Conservation (phyloP, 116 monocot genomes). For the Dioscorea cayenensis region DNA sequence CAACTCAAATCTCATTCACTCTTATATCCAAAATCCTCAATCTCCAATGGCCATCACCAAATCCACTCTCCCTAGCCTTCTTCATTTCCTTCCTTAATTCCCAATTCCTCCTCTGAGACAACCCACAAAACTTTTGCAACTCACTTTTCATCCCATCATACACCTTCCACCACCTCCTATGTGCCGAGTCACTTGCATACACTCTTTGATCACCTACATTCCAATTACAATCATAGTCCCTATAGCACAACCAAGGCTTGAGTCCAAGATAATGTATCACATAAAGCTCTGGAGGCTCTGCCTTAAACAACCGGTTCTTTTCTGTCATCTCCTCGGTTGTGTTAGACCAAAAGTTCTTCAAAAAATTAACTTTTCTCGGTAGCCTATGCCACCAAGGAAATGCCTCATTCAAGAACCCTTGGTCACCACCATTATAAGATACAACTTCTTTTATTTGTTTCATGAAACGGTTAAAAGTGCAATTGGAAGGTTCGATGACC, state of each 20-base stretch:
- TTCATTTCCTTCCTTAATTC: slow-evolving; percentile 16
- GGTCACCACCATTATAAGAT: slow-evolving; percentile 73
- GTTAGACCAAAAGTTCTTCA: slow-evolving; percentile 39
- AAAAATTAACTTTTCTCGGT: slow-evolving; percentile 27
- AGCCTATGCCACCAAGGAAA: slow-evolving; percentile 70
- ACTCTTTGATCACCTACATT: slow-evolving; percentile 14
- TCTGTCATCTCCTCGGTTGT: slow-evolving; percentile 3
- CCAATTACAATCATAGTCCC: slow-evolving; percentile 49
- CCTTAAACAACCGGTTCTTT: slow-evolving; percentile 22
- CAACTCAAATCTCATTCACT: no score
- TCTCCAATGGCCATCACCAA: slow-evolving; percentile 22
- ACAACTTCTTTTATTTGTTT: slow-evolving; percentile 11
- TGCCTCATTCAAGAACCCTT: slow-evolving; percentile 59
- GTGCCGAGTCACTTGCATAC: slow-evolving; percentile 33
- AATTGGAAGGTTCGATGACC: slow-evolving; percentile 50
- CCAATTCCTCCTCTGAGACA: slow-evolving; percentile 6
- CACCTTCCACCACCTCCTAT: slow-evolving; percentile 33
- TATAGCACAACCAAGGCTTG: slow-evolving; percentile 44
- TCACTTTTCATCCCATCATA: slow-evolving; percentile 17
- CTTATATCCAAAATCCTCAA: slow-evolving; percentile 9
- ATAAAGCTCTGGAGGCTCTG: slow-evolving; percentile 32
- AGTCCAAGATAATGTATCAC: slow-evolving; percentile 32
- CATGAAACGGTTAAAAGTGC: slow-evolving; percentile 30
- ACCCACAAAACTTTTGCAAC: slow-evolving; percentile 15
- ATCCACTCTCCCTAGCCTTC: slow-evolving; percentile 7